Base-by-base conservation (phyloP, 768 basidiomycete species). In the Leccinum subgranulosum region DNA sequence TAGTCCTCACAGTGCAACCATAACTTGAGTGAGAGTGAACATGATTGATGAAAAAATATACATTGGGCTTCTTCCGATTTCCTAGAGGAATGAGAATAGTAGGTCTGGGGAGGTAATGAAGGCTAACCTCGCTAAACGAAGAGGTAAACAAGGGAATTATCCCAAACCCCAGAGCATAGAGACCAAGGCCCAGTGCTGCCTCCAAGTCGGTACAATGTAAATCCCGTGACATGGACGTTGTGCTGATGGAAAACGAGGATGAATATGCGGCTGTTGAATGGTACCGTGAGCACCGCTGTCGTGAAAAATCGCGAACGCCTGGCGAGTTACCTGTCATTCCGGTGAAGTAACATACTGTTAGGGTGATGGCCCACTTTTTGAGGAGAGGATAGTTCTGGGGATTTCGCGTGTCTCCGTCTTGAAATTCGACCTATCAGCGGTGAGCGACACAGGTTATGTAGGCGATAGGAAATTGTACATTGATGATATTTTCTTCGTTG, bases 11-110 rank as follows among this genome's bases (percentile, higher is more conserved):
- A 74, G 25, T 19, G 72, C 65, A 51, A 65, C 61, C 64, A 69
- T 76, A 34, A 86, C 61, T 65, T 81, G 84, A 72, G 83, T 81
- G 19, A 78, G 57, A 9, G 81, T 63, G 59, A 83, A 85, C 25
- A 80, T 77, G 41, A 80, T 53, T 2, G 73, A 73, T 0, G 84
- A 85, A 52, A 74, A 75, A 14, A 85, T 67, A 60, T 87, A 88
- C 1, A 88, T 60, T 0, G 85, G 85, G 43, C 80, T 79, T 59
- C 87, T 70, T 15, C 87, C 87, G 60, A 87, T 80, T 63, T 90
- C 87, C 69, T 90, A 33, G 6, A 49, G 10, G 3, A 17, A 31
- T 6, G 2, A 60, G 48, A 61, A 51, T 9, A 10, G 2, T 17
- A 4, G 12, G 48, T 25, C 3, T 21, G 31, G 6, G 1, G 14